These are phyloP conservation scores for Phytopythium mirpurense DNA, from an alignment of 352 stramenopile species.

Conservation along the genomic window DNA sequence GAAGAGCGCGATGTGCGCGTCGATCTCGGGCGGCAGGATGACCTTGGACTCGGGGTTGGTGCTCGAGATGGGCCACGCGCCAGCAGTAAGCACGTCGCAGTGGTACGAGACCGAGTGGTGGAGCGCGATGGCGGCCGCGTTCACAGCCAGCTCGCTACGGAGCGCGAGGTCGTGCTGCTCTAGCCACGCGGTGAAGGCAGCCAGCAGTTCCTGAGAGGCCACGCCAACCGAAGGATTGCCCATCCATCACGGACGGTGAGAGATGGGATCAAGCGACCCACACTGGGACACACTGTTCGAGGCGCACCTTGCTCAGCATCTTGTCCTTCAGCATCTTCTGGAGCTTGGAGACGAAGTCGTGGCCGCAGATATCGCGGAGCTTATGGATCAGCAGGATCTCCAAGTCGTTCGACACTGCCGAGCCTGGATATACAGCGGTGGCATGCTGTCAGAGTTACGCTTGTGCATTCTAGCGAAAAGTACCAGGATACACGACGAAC, in stretches of 20 bases:
- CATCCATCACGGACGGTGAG: not conserved
- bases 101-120: constrained; percentile 60
- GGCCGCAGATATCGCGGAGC: constrained; percentile 77
- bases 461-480: not conserved
- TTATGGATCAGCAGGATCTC: constrained; percentile 81
- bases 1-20: constrained; percentile 65
- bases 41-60: constrained; percentile 42
- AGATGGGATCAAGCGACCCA: too few relatives aligned
- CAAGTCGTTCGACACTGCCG: constrained; percentile 67
- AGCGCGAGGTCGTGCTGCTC: constrained; percentile 57
- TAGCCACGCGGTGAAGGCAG: constrained; percentile 65
- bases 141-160: constrained; percentile 21
- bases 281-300: not conserved
- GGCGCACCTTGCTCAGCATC: constrained; percentile 65
- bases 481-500: constrained; percentile 14
- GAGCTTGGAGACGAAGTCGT: constrained; percentile 85
- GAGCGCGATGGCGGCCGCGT: constrained; percentile 42
- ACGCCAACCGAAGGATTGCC: not conserved
- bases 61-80: constrained; percentile 79
- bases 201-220: constrained; percentile 49
- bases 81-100: constrained; percentile 78
- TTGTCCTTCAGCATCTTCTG: constrained; percentile 90
- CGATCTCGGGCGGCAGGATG: constrained; percentile 46
- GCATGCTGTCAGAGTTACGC: too few relatives aligned
- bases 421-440: too few relatives aligned